These are phyloP conservation scores for Lodderomyces jiufengensis DNA, from an alignment of 1,139 yeast species.

Conservation along the genomic window DNA sequence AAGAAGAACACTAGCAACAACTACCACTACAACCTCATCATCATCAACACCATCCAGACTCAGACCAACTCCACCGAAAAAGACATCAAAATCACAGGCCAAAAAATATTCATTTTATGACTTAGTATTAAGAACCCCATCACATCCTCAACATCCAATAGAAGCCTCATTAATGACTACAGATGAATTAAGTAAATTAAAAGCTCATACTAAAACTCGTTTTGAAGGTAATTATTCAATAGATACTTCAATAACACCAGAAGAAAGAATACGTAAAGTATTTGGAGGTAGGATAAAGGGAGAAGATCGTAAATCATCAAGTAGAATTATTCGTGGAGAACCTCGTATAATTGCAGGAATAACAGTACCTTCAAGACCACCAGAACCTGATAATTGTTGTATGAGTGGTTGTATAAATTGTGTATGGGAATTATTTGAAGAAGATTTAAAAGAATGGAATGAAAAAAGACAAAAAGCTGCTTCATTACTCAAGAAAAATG, in stretches of 20 bases:
- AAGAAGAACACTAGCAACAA: too few species aligned
- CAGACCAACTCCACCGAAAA: conserved; percentile 9
- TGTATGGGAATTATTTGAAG: conserved; percentile 92
- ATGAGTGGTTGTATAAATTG: conserved; percentile 97
- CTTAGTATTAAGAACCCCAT: conserved; percentile 31
- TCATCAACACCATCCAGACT: conserved; percentile 5
- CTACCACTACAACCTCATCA: too few species aligned
- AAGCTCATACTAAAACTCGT: conserved; percentile 21
- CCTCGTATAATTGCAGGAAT: conserved; percentile 63
- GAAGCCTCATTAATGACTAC: conserved; percentile 28
- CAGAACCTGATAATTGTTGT: conserved; percentile 93
- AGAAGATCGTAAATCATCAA: conserved; percentile 48
- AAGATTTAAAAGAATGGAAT: conserved; percentile 84
- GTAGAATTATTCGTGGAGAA: conserved; percentile 42
- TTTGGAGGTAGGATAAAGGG: conserved; percentile 62
- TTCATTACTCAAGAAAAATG: conserved; percentile 22
- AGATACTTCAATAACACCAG: conserved; percentile 34
- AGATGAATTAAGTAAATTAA: conserved; percentile 19
- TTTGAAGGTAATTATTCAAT: conserved; percentile 48
- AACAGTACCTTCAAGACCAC: conserved; percentile 73
- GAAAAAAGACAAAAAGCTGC: conserved; percentile 59
- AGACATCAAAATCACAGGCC: conserved; percentile 7
- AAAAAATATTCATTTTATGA: conserved; percentile 34
- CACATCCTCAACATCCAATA: conserved; percentile 31
- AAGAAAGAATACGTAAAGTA: conserved; percentile 47